Evolutionary conservation across 768 basidiomycete species (phyloP).

Genomic region (Asterophora lycoperdoides): DNA sequence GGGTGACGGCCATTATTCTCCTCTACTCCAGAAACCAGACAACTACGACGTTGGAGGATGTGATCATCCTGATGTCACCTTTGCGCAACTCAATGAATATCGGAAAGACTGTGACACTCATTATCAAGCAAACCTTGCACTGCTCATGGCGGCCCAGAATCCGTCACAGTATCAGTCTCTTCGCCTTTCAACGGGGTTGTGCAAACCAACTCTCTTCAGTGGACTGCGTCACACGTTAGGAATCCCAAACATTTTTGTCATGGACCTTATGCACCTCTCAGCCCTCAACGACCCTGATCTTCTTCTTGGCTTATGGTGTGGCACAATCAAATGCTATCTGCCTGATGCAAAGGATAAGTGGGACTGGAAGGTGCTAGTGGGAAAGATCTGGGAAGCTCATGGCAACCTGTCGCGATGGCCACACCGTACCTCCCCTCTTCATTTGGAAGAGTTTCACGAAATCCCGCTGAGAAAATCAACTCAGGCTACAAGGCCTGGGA

Average conservation of each 20-base stretch:
- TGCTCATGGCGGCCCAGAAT: constrained; percentile 14
- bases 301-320: constrained; percentile 32
- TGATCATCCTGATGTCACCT: constrained; percentile 16
- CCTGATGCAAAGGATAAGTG: constrained; percentile 17
- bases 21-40: constrained; percentile 15
- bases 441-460: constrained; percentile 27
- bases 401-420: constrained; percentile 27
- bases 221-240: constrained; percentile 23
- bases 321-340: constrained; percentile 18
- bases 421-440: constrained; percentile 19
- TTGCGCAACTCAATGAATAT: constrained; percentile 2
- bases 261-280: too few species aligned
- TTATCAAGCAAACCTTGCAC: constrained; percentile 11
- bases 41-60: constrained; percentile 19
- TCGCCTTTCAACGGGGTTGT: constrained; percentile 28
- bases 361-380: constrained; percentile 28
- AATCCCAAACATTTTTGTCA: constrained; percentile 29
- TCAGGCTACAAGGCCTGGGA: constrained; percentile 28
- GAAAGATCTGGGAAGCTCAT: constrained; percentile 30
- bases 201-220: constrained; percentile 32
- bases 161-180: constrained; percentile 13
- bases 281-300: too few species aligned
- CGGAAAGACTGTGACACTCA: too few species aligned
- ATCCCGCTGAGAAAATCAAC: constrained; percentile 35
- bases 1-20: constrained; percentile 19